Percentiles rank a stretch among this genome's conserved stretches.
Conservation (phyloP, 1,139 yeast species). For the Kodamaea fungicola region DNA sequence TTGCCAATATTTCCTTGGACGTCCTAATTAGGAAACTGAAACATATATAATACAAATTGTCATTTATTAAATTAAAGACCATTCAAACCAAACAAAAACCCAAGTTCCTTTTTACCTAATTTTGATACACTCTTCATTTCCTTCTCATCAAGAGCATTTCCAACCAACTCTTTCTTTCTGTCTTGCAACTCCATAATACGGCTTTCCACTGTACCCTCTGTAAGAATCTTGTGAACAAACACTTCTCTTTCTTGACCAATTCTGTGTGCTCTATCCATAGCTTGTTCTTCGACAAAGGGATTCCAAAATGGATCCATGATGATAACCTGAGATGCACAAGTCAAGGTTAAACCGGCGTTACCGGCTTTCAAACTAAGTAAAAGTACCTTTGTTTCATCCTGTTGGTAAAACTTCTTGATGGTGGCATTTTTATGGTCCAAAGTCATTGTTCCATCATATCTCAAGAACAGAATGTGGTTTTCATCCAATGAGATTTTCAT, state of each 20-base stretch:
- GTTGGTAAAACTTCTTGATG: slow-evolving; percentile 60
- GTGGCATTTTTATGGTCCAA: slow-evolving; percentile 60
- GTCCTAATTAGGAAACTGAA: no score
- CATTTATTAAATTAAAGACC: neutral
- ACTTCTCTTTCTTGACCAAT: slow-evolving; percentile 84
- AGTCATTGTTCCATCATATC: slow-evolving; percentile 83
- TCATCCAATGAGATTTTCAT: slow-evolving; percentile 54
- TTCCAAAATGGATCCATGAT: slow-evolving; percentile 96
- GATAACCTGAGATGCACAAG: slow-evolving; percentile 89
- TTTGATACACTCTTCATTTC: slow-evolving; percentile 63
- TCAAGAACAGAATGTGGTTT: slow-evolving; percentile 46
- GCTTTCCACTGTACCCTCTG: slow-evolving; percentile 74
- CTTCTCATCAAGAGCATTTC: slow-evolving; percentile 72
- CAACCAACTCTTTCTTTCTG: slow-evolving; percentile 69
- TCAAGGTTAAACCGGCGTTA: slow-evolving; percentile 85
- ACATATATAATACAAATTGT: neutral
- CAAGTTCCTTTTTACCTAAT: slow-evolving; percentile 68
- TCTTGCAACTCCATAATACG: slow-evolving; percentile 77
- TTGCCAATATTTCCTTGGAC: no score
- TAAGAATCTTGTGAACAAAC: slow-evolving; percentile 65
- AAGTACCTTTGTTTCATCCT: slow-evolving; percentile 48
- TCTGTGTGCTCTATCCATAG: slow-evolving; percentile 92
- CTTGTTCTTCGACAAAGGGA: slow-evolving; percentile 94
- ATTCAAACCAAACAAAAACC: slow-evolving; percentile 74
- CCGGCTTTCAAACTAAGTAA: slow-evolving; percentile 85